Evolutionary conservation across 2,329 filamentous ascomycete species (phyloP), one percentile per base, ranked within the genome.

Genomic region (Fusarium floridanum): DNA sequence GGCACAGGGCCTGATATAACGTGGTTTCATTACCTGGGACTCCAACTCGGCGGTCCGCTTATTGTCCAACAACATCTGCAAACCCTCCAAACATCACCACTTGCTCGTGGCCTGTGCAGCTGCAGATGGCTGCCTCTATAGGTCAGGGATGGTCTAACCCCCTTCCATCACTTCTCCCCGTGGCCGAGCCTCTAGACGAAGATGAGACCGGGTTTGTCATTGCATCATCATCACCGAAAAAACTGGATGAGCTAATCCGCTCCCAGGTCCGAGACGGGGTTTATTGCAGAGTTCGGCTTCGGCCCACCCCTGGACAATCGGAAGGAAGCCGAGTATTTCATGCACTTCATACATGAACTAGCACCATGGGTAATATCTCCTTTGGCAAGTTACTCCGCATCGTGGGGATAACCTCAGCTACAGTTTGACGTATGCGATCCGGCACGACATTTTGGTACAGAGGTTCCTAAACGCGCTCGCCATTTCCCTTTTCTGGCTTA

Each of bases 391-490:
- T 66, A 36, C 55, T 67, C 37, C 61, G 53, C 45, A 50, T 24
- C 48, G 16, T 63, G 32, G 27, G 32, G 39, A 57, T 64, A 64
- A 70, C 70, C 56, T 55, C 41, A 55, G 36, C 14, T 48, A 17
- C 48, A 83, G 83, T 83, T 86, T 68, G 84, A 86, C 68, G 76
- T 84, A 5, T 85, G 84, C 67, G 85, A 86, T 48, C 80, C 80
- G 12, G 78, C 82, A 34, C 80, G 81, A 7, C 83, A 85, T 74
- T 86, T 86, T 70, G 81, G 80, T 4, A 80, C 80, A 16, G 81
- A 84, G 24, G 83, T 86, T 2, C 85, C 85, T 4, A 81, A 82
- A 39, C 76, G 84, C 61, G 84, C 84, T 8, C 80, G 81, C 4
- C 73, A 79, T 29, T 85, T 82, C 43, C 82, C 84, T 0, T 80